phyloP scores from a whole-genome alignment of 305 asterid species.

The Plantago lanceolata region DNA sequence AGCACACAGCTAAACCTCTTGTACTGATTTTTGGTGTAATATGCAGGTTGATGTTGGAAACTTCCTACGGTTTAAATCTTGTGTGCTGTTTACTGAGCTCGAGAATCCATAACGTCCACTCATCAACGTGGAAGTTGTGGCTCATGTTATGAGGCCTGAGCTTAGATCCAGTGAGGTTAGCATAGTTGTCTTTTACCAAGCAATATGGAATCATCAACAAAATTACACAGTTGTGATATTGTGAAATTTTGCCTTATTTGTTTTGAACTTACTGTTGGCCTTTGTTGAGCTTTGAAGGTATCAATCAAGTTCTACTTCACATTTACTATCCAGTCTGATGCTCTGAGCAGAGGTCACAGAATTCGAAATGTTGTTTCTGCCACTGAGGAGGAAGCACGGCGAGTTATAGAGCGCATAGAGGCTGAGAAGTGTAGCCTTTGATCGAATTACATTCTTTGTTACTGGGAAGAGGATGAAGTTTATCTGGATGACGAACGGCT shows the following conservation, averaged over 20 bases:
- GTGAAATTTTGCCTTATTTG: background rate
- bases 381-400: conserved; percentile 78
- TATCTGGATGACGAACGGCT: too few relatives aligned
- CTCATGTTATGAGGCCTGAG: conserved; percentile 87
- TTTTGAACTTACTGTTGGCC: background rate
- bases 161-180: conserved; percentile 76
- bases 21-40: conserved; percentile 18
- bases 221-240: background rate
- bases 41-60: conserved; percentile 92
- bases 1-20: background rate
- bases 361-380: conserved; percentile 77
- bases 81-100: conserved; percentile 76
- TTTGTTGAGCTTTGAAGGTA: conserved; percentile 39
- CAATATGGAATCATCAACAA: background rate
- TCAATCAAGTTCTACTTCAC: conserved; percentile 92
- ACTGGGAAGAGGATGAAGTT: too few relatives aligned
- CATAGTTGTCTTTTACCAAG: background rate
- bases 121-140: conserved; percentile 88
- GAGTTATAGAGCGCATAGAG: conserved; percentile 73
- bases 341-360: conserved; percentile 39
- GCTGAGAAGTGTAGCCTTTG: conserved; percentile 50
- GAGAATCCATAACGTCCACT: conserved; percentile 53
- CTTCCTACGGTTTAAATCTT: conserved; percentile 83
- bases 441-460: too few relatives aligned
- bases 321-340: conserved; percentile 55